Evolutionary conservation across 1,284 basidiomycete genomes (phyloP).

Genomic region (Sanghuangporus baumii): DNA sequence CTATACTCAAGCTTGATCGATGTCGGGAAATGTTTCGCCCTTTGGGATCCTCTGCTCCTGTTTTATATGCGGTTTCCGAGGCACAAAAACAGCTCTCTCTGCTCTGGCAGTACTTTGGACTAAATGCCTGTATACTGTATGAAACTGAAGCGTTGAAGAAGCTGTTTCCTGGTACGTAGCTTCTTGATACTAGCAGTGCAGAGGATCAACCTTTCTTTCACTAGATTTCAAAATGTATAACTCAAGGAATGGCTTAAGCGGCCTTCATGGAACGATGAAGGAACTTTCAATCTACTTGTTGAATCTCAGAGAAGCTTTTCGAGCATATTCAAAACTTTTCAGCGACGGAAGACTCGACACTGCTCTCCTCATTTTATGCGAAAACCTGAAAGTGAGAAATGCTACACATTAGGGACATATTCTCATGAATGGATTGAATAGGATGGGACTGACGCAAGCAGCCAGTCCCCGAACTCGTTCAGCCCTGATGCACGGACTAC

Average conservation of each 20-base stretch:
- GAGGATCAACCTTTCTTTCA: too few relatives aligned
- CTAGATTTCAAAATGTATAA: background rate
- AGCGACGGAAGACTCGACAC: background rate
- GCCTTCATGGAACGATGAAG: background rate
- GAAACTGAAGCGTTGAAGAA: background rate
- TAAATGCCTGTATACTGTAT: background rate
- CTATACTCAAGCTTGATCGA: background rate
- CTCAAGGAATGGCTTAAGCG: background rate
- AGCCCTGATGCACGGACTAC: too few relatives aligned
- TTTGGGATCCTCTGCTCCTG: background rate
- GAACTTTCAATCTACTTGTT: background rate
- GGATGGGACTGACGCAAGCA: too few relatives aligned
- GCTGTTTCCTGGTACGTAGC: background rate
- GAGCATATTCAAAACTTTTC: background rate
- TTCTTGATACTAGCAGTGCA: too few relatives aligned
- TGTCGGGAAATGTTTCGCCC: background rate
- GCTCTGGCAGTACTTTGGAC: background rate
- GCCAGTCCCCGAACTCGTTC: too few relatives aligned
- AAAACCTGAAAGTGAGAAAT: background rate
- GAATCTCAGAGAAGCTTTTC: background rate
- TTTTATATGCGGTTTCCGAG: background rate
- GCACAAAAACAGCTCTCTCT: background rate
- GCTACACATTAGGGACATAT: too few relatives aligned
- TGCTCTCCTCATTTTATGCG: background rate
- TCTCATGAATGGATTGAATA: too few relatives aligned